phyloP scores from a whole-genome alignment of 2,329 filamentous ascomycete genomes.

The Bipolaris cookei region DNA sequence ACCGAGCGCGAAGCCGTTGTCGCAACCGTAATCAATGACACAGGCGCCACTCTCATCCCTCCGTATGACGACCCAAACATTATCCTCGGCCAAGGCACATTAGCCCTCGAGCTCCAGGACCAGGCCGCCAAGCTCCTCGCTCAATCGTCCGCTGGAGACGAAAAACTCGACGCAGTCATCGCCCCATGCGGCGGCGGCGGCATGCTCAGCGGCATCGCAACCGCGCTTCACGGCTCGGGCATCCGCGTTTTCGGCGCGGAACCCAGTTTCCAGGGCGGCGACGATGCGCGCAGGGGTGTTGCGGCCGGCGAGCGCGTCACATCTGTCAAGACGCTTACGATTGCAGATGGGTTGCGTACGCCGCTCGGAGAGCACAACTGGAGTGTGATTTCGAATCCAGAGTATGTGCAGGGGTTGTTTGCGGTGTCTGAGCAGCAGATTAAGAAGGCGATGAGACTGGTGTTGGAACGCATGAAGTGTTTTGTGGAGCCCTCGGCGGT shows the following conservation, averaged over 20 bases:
- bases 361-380: constrained; percentile 80
- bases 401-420: constrained; percentile 74
- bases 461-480: constrained; percentile 87
- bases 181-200: constrained; percentile 88
- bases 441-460: constrained; percentile 73
- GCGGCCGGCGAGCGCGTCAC: constrained; percentile 68
- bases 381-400: constrained; percentile 73
- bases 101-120: constrained; percentile 78
- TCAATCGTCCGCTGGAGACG: constrained; percentile 3
- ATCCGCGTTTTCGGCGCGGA: constrained; percentile 86
- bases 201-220: constrained; percentile 81
- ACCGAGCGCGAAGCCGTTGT: constrained; percentile 82
- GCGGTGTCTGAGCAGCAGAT: constrained; percentile 85
- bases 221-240: constrained; percentile 73
- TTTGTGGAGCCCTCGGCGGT: constrained; percentile 88
- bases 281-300: constrained; percentile 79
- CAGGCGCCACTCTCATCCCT: constrained; percentile 79
- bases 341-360: constrained; percentile 88
- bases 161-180: constrained; percentile 63
- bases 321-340: constrained; percentile 75
- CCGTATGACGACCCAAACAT: constrained; percentile 94
- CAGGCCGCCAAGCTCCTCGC: constrained; percentile 68
- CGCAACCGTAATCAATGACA: constrained; percentile 69
- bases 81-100: constrained; percentile 90
- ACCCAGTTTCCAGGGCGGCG: constrained; percentile 79